Evolutionary conservation across 1,139 yeast species (phyloP).

Genomic region (Spencermartinsiella ligniputridi): DNA sequence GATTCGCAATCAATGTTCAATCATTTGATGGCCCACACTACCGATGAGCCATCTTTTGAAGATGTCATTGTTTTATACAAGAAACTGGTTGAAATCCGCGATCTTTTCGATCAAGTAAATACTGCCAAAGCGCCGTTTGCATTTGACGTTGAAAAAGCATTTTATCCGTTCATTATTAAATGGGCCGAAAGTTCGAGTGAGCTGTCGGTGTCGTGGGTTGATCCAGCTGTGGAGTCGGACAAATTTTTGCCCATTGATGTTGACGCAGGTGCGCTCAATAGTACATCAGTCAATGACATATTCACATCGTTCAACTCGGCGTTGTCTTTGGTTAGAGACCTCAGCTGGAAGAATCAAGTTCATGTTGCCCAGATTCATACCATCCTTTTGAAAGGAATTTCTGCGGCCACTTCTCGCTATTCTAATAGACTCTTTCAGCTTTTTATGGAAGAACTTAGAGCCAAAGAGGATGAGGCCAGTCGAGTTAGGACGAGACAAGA

Average conservation of each 20-base stretch:
- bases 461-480: constrained; percentile 29
- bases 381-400: constrained; percentile 52
- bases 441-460: constrained; percentile 44
- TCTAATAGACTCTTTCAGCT: constrained; percentile 44
- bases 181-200: constrained; percentile 55
- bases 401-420: constrained; percentile 57
- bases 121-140: constrained; percentile 38
- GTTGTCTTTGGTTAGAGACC: constrained; percentile 47
- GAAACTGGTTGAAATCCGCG: constrained; percentile 52
- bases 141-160: constrained; percentile 55
- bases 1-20: constrained; percentile 60
- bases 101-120: constrained; percentile 50
- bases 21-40: constrained; percentile 47
- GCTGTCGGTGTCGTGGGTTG: constrained; percentile 47
- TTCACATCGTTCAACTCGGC: constrained; percentile 61
- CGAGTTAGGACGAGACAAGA: constrained; percentile 29
- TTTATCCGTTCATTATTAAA: constrained; percentile 52
- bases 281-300: constrained; percentile 63
- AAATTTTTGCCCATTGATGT: constrained; percentile 50
- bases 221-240: constrained; percentile 54
- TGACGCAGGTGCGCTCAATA: constrained; percentile 37
- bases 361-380: constrained; percentile 62
- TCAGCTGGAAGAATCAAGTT: constrained; percentile 59
- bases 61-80: constrained; percentile 62
- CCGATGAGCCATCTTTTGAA: constrained; percentile 44